phyloP scores from a whole-genome alignment of 805 yeast species.

The Suhomyces tanzawaensis region DNA sequence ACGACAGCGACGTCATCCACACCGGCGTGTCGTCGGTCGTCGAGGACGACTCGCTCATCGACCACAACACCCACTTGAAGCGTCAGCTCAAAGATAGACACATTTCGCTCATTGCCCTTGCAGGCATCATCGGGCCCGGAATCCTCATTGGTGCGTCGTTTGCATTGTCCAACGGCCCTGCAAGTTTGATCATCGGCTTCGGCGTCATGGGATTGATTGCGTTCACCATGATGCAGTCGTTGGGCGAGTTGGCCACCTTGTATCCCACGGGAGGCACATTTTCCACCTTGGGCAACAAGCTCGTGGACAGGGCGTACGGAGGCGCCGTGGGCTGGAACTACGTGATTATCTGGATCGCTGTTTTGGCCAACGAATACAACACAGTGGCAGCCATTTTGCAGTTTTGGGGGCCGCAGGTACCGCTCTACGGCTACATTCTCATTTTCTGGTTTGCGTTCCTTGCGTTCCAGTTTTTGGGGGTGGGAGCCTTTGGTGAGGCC shows the following conservation, averaged over 20 bases:
- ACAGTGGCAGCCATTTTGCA: slow-evolving; percentile 49
- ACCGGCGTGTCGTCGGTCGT: neutral
- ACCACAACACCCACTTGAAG: slow-evolving; percentile 11
- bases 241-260: slow-evolving; percentile 55
- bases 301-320: slow-evolving; percentile 55
- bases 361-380: slow-evolving; percentile 54
- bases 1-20: neutral
- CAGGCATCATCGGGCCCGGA: slow-evolving; percentile 64
- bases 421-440: slow-evolving; percentile 53
- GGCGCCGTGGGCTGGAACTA: slow-evolving; percentile 55
- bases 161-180: slow-evolving; percentile 52
- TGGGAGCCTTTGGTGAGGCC: slow-evolving; percentile 54
- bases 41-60: slow-evolving; percentile 5
- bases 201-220: slow-evolving; percentile 53
- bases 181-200: slow-evolving; percentile 51
- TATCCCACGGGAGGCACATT: slow-evolving; percentile 54
- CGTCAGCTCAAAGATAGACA: slow-evolving; percentile 45
- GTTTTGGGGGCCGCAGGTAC: slow-evolving; percentile 51
- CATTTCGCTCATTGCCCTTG: slow-evolving; percentile 49
- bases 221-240: slow-evolving; percentile 50
- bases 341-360: slow-evolving; percentile 56
- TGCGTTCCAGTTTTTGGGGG: slow-evolving; percentile 50
- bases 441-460: slow-evolving; percentile 53
- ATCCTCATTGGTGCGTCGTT: slow-evolving; percentile 51
- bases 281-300: slow-evolving; percentile 49